A percentile compares a stretch with the other conserved stretches of the same genome.
Conservation (phyloP, 176 grass and related monocot genomes). For the Coix lacrymajobi region DNA sequence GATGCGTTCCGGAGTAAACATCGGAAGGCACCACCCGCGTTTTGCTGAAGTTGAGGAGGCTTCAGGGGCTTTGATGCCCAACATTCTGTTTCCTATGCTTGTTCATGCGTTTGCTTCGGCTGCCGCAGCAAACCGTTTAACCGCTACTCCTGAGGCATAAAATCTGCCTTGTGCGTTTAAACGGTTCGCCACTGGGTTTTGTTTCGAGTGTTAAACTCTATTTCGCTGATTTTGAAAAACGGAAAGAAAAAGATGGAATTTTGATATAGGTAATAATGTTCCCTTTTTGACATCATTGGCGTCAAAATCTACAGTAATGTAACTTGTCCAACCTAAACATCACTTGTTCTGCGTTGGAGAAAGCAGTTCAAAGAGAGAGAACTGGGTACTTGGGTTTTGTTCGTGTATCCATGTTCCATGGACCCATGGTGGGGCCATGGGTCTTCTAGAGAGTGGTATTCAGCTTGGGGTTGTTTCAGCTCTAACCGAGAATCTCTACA, state of each 20-base stretch:
- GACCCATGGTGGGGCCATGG: too few species aligned
- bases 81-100: not conserved
- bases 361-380: not conserved
- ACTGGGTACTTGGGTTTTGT: not conserved
- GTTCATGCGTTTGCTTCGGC: not conserved
- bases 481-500: too few species aligned
- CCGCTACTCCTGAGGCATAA: not conserved
- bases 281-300: too few species aligned
- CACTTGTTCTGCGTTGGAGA: not conserved
- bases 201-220: not conserved
- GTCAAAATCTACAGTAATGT: too few species aligned
- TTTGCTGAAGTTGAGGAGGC: conserved; percentile 4
- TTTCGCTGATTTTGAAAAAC: too few species aligned
- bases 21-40: conserved; percentile 19
- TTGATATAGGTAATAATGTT: too few species aligned
- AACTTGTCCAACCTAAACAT: not conserved
- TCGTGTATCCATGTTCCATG: too few species aligned
- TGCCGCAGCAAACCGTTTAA: not conserved
- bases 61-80: not conserved
- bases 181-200: not conserved
- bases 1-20: not conserved
- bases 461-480: too few species aligned
- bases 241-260: too few species aligned
- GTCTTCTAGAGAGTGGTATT: not conserved
- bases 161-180: not conserved